Evolutionary conservation across 768 basidiomycete genomes (phyloP), one percentile per base, ranked within the genome.

Genomic region (Nidula microcarpa): DNA sequence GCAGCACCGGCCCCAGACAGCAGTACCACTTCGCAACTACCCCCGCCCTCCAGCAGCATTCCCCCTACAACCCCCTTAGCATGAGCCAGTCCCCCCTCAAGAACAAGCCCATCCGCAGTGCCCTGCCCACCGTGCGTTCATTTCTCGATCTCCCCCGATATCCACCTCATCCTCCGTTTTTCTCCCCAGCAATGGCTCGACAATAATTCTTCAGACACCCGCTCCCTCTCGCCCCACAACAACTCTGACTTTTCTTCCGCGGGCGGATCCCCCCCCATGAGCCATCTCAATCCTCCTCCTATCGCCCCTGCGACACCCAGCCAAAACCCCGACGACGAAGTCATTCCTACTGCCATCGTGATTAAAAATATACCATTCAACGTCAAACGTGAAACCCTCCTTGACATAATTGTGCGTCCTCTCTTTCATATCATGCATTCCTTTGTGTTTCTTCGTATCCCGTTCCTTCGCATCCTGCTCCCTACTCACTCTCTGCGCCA

Each of bases 361-460:
- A 98, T 99, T 72, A 99, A 99, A 84, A 98, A 98, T 78, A 99
- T 99, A 75, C 96, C 96, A 60, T 99, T 99, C 80, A 94, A 94
- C 64, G 94, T 98, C 60, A 92, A 94, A 74, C 87, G 92, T 65
- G 96, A 98, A 75, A 92, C 92, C 43, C 83, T 99, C 61, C 85
- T 98, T 65, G 88, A 90, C 74, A 94, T 98, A 68, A 98, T 99
- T 68, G 95, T 96, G 53, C 58, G 92, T 82, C 33, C 49, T 58
- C 53, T 78, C 33, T 47, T 49, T 56, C 50, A 52, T 43, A 47
- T 57, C 50, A 14, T 37, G 14, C 50, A 34, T 47, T 52, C 52
- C 17, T 53, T 47, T 23, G 23, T 23, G 23, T 23, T 99, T 68
- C 95, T 96, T 53, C 58, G 92, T 82, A 52, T 43, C 49, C 57